A percentile compares a stretch with the other conserved stretches of the same genome.
Conservation (phyloP, 2,329 filamentous ascomycete species). For the Blumeria graminis region DNA sequence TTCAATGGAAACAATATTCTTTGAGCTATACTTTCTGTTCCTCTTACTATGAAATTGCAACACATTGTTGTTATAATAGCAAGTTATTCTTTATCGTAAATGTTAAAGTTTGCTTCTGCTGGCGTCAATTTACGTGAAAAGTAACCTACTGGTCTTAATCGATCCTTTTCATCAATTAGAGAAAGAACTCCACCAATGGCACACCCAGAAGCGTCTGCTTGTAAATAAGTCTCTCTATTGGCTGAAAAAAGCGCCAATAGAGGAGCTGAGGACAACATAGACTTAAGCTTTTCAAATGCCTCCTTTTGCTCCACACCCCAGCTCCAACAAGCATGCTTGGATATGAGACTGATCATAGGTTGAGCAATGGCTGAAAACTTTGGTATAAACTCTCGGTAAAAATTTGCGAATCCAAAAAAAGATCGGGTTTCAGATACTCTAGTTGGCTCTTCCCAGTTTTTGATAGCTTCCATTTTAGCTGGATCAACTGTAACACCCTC, state of each 20-base stretch:
- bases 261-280: background rate
- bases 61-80: background rate
- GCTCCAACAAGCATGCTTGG: background rate
- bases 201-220: background rate
- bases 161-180: background rate
- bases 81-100: background rate
- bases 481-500: background rate
- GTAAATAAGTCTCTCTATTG: background rate
- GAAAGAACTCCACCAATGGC: background rate
- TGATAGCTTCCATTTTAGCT: background rate
- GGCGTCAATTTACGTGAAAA: background rate
- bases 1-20: too few species aligned
- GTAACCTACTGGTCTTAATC: background rate
- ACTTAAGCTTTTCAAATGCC: constrained; percentile 1
- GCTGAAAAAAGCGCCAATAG: background rate
- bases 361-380: background rate
- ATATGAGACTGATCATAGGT: background rate
- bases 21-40: too few species aligned
- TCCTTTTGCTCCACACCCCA: background rate
- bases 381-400: background rate
- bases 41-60: too few species aligned
- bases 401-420: background rate
- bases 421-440: background rate
- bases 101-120: background rate
- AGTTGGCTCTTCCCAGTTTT: background rate